phyloP scores from a whole-genome alignment of 495 filamentous ascomycete genomes.

The Talaromyces adpressus region DNA sequence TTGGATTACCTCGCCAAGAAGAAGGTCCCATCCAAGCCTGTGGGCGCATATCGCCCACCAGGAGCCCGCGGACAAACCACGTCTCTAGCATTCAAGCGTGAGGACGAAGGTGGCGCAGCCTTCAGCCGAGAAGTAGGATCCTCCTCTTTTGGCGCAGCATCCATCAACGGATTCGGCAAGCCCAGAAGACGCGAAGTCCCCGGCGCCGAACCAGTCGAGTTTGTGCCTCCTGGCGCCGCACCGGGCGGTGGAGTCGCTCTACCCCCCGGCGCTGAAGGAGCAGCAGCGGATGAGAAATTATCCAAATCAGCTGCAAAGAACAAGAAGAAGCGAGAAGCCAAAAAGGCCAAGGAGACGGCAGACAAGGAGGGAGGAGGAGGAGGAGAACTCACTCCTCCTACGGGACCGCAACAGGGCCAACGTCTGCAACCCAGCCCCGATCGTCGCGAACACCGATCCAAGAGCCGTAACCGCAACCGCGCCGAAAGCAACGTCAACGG shows the following conservation, averaged over 20 bases:
- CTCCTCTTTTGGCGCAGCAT: conserved; percentile 42
- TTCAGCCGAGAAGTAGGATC: conserved; percentile 74
- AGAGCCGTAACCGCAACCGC: conserved; percentile 36
- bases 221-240: conserved; percentile 57
- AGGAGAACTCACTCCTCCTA: conserved; percentile 24
- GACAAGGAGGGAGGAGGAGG: conserved; percentile 30
- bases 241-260: conserved; percentile 66
- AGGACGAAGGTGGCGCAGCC: conserved; percentile 92
- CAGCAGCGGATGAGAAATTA: conserved; percentile 60
- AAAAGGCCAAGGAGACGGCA: conserved; percentile 78
- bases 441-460: conserved; percentile 55
- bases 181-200: conserved; percentile 64
- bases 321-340: conserved; percentile 97
- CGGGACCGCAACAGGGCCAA: conserved; percentile 5
- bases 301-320: conserved; percentile 91
- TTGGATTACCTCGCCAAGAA: conserved; percentile 72
- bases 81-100: conserved; percentile 91
- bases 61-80: conserved; percentile 85
- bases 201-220: conserved; percentile 61
- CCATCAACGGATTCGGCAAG: conserved; percentile 73
- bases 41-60: conserved; percentile 93
- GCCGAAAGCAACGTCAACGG: conserved; percentile 34
- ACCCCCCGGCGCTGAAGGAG: conserved; percentile 45
- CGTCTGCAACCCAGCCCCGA: conserved; percentile 54
- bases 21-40: conserved; percentile 90